Conservation (phyloP, 495 filamentous ascomycete species). For the Hypoxylon lienhwacheense region DNA sequence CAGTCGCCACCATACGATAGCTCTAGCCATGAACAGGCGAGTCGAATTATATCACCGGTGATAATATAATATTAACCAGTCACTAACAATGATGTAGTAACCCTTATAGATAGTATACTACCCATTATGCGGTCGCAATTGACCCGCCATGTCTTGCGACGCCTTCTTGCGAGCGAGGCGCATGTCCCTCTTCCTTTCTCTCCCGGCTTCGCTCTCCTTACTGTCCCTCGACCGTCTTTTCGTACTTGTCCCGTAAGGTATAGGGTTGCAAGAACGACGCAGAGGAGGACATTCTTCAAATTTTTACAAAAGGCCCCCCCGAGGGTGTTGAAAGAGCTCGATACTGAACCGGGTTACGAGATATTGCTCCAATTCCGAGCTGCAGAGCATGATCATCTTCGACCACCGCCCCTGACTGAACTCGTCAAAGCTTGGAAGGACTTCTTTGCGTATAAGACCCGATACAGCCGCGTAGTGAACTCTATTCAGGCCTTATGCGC, state of each 20-base stretch:
- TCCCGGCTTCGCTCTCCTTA: no score
- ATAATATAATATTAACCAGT: background rate
- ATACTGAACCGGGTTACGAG: conserved; percentile 63
- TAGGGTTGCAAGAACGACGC: conserved; percentile 33
- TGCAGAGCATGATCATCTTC: conserved; percentile 48
- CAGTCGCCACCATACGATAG: conserved; percentile 5
- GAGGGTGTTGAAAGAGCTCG: conserved; percentile 55
- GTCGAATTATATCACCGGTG: background rate
- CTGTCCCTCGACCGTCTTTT: conserved; percentile 13
- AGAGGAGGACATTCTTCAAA: conserved; percentile 58
- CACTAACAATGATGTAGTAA: conserved; percentile 34
- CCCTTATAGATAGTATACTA: conserved; percentile 32
- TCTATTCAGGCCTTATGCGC: conserved; percentile 65
- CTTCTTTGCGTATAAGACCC: conserved; percentile 62
- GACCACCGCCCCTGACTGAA: conserved; percentile 61
- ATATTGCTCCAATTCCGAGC: conserved; percentile 55
- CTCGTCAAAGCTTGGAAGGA: conserved; percentile 63
- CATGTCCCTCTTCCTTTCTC: conserved; percentile 24
- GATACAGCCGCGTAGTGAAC: conserved; percentile 55
- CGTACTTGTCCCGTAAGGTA: conserved; percentile 31
- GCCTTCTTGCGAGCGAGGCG: conserved; percentile 36
- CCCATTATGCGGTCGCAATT: conserved; percentile 79
- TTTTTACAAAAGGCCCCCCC: conserved; percentile 59
- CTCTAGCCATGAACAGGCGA: conserved; percentile 40
- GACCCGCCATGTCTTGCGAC: conserved; percentile 44